Base-by-base conservation (phyloP, 495 filamentous ascomycete species). In the Talaromyces liani region DNA sequence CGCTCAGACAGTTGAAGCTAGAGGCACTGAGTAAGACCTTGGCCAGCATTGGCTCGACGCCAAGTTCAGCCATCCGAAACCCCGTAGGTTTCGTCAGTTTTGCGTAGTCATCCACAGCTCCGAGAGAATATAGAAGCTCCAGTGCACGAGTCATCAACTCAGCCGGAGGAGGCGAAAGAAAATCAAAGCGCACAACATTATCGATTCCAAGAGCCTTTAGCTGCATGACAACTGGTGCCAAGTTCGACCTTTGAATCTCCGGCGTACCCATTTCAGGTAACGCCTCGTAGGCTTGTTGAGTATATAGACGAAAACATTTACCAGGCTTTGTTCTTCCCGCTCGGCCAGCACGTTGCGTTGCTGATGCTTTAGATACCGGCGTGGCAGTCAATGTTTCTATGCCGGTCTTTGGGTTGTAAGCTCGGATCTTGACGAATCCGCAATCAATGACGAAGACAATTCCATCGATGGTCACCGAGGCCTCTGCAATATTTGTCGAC, bases 181-280 rank as follows among this genome's bases (percentile, higher is more conserved):
- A 98, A 66, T 91, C 86, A 71, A 98, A 99, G 22, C 92, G 86
- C 7, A 91, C 85, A 31, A 98, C 88, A 72, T 99, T 98, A 73
- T 96, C 93, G 68, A 99, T 95, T 0, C 95, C 95, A 18, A 99
- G 80, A 18, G 93, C 94, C 73, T 98, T 97, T 60, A 99, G 85
- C 73, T 98, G 93, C 63, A 98, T 85, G 54, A 99, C 84, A 25
- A 91, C 85, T 0, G 93, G 91, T 0, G 94, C 93, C 45, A 99
- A 85, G 70, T 97, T 95, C 24, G 90, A 93, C 57, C 95, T 84
- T 70, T 97, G 93, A 56, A 98, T 93, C 73, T 99, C 94, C 2
- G 95, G 93, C 3, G 91, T 77, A 2, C 88, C 93, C 25, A 86
- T 80, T 65, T 91, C 91, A 8, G 83, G 80, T n/a, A 99, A 80